Evolutionary conservation across 129 eudicot genomes (phyloP), one percentile per base, ranked within the genome.

Genomic region (Scalesia atractyloides): DNA sequence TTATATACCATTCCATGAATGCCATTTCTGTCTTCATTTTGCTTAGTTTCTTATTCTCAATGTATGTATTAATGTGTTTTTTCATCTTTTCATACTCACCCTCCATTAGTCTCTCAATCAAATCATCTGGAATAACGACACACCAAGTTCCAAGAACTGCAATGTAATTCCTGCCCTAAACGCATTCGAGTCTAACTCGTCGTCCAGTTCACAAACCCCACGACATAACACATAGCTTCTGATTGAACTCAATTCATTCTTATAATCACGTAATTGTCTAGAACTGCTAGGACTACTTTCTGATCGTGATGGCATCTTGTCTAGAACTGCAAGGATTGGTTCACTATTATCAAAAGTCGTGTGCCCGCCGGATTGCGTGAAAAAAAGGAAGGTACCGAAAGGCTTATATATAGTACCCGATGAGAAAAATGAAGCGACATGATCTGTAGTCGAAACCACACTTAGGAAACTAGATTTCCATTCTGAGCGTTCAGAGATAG

Each of bases 401-500:
- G n/a, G n/a, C n/a, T n/a, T n/a, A n/a, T n/a, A n/a, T n/a, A n/a
- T n/a, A n/a, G n/a, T n/a, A n/a, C 90, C 90, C 9, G 77, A 49
- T 52, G 76, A 33, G 44, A 73, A 80, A 24, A 39, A 61, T 52
- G 57, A 50, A 30, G 81, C 83, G 47, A 86, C 20, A 47, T 9
- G 81, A 66, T 86, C 91, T 39, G 47, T 73, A 53, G 26, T 73
- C 1, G 82, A 66, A 9, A 80, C 81, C 26, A 86, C 81, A 67
- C 82, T 78, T 14, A 86, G 75, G 24, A 82, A 86, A 52, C 85
- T 66, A 2, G 81, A 77, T 73, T 64, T 66, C 91, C 91, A 86
- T 39, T 73, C 39, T 24, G 85, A 76, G 19, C 85, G 85, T 72
- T 86, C 85, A 8, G 72, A 78, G 48, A 86, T 82, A 49, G 85